A percentile compares a stretch with the other conserved stretches of the same genome.
Evolutionary conservation across 805 yeast genomes (phyloP).

Genomic region (Ogataea glucozyma): DNA sequence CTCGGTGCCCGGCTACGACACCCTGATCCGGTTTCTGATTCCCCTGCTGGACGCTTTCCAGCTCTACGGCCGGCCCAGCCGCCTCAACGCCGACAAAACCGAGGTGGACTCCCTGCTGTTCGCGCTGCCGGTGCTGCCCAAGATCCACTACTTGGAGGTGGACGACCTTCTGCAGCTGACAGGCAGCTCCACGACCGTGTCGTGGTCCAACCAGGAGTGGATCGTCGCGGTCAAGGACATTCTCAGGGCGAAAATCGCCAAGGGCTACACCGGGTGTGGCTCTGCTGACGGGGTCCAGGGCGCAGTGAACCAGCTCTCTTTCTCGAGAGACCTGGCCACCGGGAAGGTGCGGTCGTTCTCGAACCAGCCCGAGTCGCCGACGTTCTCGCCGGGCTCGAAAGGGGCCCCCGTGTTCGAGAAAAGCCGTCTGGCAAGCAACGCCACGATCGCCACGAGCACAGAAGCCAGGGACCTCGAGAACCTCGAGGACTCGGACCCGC

Average conservation of each 20-base stretch:
- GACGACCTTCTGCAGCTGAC: slow-evolving; percentile 54
- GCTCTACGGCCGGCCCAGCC: slow-evolving; percentile 79
- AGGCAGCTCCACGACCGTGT: slow-evolving; percentile 31
- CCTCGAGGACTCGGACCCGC: not conserved
- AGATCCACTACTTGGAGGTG: slow-evolving; percentile 67
- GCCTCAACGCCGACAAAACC: slow-evolving; percentile 70
- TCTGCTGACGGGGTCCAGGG: slow-evolving; percentile 61
- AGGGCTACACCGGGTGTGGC: slow-evolving; percentile 82
- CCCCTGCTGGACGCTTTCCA: slow-evolving; percentile 76
- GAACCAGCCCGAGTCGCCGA: slow-evolving; percentile 38
- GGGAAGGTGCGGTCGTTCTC: slow-evolving; percentile 30
- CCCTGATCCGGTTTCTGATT: slow-evolving; percentile 75
- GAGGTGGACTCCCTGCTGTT: slow-evolving; percentile 68
- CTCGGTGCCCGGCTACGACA: slow-evolving; percentile 80
- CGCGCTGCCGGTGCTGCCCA: slow-evolving; percentile 82
- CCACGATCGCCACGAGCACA: slow-evolving; percentile 1
- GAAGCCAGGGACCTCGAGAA: not conserved
- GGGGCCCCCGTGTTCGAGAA: slow-evolving; percentile 15
- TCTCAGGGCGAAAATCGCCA: slow-evolving; percentile 50
- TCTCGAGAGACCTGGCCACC: slow-evolving; percentile 28
- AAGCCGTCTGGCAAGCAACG: slow-evolving; percentile 10
- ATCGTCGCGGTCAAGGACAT: slow-evolving; percentile 53
- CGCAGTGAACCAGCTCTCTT: slow-evolving; percentile 40
- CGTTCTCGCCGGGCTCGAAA: slow-evolving; percentile 38
- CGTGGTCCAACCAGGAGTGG: slow-evolving; percentile 68